Base-by-base conservation (phyloP, 768 basidiomycete species). In the Dentipellis fragilis region DNA sequence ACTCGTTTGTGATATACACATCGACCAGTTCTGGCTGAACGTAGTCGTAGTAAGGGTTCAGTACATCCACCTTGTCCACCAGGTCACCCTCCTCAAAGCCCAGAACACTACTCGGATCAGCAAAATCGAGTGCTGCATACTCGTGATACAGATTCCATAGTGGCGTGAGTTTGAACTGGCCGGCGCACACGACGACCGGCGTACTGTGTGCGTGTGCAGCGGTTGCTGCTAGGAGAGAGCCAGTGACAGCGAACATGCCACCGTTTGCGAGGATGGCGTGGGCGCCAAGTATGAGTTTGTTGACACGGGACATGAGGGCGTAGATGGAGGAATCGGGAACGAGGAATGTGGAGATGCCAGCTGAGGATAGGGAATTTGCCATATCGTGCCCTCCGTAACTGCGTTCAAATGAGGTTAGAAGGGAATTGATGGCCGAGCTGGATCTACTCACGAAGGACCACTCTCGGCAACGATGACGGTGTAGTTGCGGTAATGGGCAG, bases 241-340 rank as follows among this genome's bases (percentile, higher is more conserved):
- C 94, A 0, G 88, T 80, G 46, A 89, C 80, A 14, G 90, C 88
- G 68, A 95, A 93, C 80, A 97, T 87, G 12, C 94, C 93, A 12
- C 96, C 96, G 65, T 97, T 95, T 22, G 95, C 94, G 51, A 96
- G 84, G 64, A 98, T 87, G n/a, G 89, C 85, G 69, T 97, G 95
- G 10, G 93, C 88, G 29, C 93, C 92, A 48, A 99, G 78, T 57
- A 99, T 83, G 62, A 98, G 87, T 71, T 99, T 99, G 73, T 93
- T 95, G 58, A 95, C 89, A 57, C 95, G 84, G 4, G 96, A 95
- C 84, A 98, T 91, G 59, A 99, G 79, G 10, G 93, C 92, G 66
- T 89, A 95, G 67, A 97, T 85, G 22, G 93, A 93, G 8, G 92
- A 93, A 69, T 98, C 95, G 42, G 96, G 95, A 52, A 98, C 86